These are phyloP conservation scores for Fusarium zealandicum DNA, from an alignment of 2,329 filamentous ascomycete species.

Conservation along the genomic window DNA sequence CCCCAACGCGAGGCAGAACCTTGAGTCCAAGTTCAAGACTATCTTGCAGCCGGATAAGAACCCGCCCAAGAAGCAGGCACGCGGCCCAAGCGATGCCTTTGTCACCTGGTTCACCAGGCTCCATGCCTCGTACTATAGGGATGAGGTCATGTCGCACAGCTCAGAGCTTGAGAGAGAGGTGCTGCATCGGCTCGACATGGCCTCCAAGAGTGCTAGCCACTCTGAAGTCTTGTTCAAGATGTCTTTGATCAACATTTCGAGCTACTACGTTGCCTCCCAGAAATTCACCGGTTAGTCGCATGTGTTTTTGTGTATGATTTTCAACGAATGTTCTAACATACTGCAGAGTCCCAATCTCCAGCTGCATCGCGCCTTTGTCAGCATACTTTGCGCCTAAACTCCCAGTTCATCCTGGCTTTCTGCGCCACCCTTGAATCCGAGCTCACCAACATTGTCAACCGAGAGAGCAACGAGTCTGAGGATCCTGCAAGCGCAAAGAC, in stretches of 20 bases:
- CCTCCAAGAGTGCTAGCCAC: slow-evolving; percentile 72
- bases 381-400: slow-evolving; percentile 79
- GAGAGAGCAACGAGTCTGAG: slow-evolving; percentile 33
- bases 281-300: slow-evolving; percentile 46
- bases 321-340: slow-evolving; percentile 11
- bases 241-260: slow-evolving; percentile 84
- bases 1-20: slow-evolving; percentile 75
- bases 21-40: slow-evolving; percentile 77
- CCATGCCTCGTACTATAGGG: slow-evolving; percentile 84
- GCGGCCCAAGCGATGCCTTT: slow-evolving; percentile 65
- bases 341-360: slow-evolving; percentile 55
- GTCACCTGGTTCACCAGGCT: slow-evolving; percentile 84
- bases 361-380: slow-evolving; percentile 59
- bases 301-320: background rate
- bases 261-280: slow-evolving; percentile 71
- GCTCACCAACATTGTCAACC: slow-evolving; percentile 60
- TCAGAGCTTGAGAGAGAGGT: slow-evolving; percentile 87
- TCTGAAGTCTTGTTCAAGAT: slow-evolving; percentile 77
- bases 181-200: slow-evolving; percentile 75
- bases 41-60: slow-evolving; percentile 51
- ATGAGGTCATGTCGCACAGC: slow-evolving; percentile 75
- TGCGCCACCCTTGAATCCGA: slow-evolving; percentile 75
- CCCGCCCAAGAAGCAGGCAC: slow-evolving; percentile 40
- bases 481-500: slow-evolving; percentile 42
- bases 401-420: slow-evolving; percentile 76